Base-by-base conservation (phyloP, 1,284 basidiomycete genomes). In the Tausonia pullulans region DNA sequence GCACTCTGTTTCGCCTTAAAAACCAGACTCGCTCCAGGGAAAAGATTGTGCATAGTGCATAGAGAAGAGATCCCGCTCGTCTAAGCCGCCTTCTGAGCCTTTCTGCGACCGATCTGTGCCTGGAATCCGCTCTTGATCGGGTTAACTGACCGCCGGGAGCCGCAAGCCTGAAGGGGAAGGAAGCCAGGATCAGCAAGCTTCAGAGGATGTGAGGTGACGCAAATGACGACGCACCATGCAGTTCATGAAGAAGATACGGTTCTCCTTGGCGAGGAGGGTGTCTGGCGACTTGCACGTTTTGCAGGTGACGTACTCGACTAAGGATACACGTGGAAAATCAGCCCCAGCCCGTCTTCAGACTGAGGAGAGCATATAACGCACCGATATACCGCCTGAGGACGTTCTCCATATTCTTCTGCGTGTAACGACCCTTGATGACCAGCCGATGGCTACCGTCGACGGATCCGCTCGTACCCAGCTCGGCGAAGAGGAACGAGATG, bases 201-300 rank as follows among this genome's bases (percentile, higher is more conserved):
- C 39, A 5, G 45, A 39, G 11, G 58, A 27, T 6, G 41, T 5
- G 43, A 49, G 45, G 10, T 11, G n/a, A 51, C n/a, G 50, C n/a
- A 16, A 43, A 10, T 53, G 3, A 40, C n/a, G 41, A 16, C 92
- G 74, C 92, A 97, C 40, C 89, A 87, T 78, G 80, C 95, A 98
- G 0, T 90, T 86, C 83, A 98, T 93, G 82, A 99, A 98, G 82
- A 95, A 98, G 74, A 99, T 91, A 78, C 95, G 90, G 78, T 98
- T 97, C 79, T 98, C 93, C 79, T 98, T 98, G 58, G 88, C 88
- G 58, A 99, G 83, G 27, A 95, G 83, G 5, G 95, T 99, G 76
- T 98, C 94, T 61, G 92, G 91, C 4, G 94, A 97, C 80, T 97
- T 98, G 84, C 95, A 99, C 51, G 95, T 98, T 79, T 97, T 96